Evolutionary conservation across 371 early-diverging fungal species (phyloP).

Genomic region (Phascolomyces articulosus): DNA sequence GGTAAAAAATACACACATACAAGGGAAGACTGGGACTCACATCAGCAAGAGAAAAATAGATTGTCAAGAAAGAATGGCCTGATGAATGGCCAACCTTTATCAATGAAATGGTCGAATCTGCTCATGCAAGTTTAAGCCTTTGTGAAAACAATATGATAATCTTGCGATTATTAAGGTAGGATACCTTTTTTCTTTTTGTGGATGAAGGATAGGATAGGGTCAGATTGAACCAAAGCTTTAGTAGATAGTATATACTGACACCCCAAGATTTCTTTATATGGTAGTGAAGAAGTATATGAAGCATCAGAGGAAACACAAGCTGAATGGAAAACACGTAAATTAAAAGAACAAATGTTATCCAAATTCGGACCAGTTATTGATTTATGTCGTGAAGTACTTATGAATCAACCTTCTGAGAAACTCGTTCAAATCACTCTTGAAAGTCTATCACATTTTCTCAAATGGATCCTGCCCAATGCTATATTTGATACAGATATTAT

Average conservation of each 20-base stretch:
- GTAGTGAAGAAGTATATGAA: constrained; percentile 96
- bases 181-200: too few species aligned
- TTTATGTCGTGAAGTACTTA: constrained; percentile 68
- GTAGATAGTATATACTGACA: too few species aligned
- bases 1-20: too few species aligned
- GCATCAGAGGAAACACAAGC: constrained; percentile 92
- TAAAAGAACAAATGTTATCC: constrained; percentile 86
- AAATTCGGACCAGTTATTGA: constrained; percentile 62
- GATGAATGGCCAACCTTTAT: constrained; percentile 97
- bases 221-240: too few species aligned
- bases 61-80: constrained; percentile 99
- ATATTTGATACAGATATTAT: constrained; percentile 91
- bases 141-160: constrained; percentile 98
- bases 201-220: too few species aligned
- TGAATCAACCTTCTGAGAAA: constrained; percentile 82
- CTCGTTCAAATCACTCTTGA: constrained; percentile 48
- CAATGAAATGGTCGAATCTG: constrained; percentile 88
- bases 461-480: constrained; percentile 95
- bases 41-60: too few species aligned
- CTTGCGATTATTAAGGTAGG: constrained; percentile 87
- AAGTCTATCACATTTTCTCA: constrained; percentile 65
- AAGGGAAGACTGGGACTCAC: too few species aligned
- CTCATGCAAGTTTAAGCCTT: constrained; percentile 78
- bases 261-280: too few species aligned
- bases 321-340: constrained; percentile 78